Percentiles rank a stretch among this genome's conserved stretches.
phyloP scores from a whole-genome alignment of 768 basidiomycete species.

The Mycena vitilis region DNA sequence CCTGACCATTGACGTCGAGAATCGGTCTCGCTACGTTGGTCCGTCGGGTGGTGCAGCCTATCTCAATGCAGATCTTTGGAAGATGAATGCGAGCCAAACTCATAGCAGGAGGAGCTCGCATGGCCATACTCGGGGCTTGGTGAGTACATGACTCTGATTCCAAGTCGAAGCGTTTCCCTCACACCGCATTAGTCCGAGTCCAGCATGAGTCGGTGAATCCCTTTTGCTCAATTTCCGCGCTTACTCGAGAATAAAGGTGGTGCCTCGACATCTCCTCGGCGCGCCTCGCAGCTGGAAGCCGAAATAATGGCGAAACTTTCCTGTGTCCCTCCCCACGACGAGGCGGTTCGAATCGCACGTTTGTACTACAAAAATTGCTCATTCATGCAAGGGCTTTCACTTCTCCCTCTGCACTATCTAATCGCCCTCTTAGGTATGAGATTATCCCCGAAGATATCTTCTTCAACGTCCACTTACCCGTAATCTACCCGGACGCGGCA shows the following conservation, averaged over 20 bases:
- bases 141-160: not conserved
- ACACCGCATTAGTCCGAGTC: not conserved
- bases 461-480: slow-evolving; percentile 38
- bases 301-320: slow-evolving; percentile 33
- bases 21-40: slow-evolving; percentile 41
- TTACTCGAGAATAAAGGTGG: not conserved
- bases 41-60: slow-evolving; percentile 40
- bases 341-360: slow-evolving; percentile 35
- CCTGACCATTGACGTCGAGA: slow-evolving; percentile 41
- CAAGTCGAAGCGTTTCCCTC: not conserved
- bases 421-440: slow-evolving; percentile 34
- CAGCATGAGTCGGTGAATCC: slow-evolving; percentile 3
- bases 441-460: slow-evolving; percentile 37
- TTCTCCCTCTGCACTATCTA: not conserved
- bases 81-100: slow-evolving; percentile 19
- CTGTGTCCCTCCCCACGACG: slow-evolving; percentile 36
- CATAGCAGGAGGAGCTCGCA: slow-evolving; percentile 17
- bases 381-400: slow-evolving; percentile 34
- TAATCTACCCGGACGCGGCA: slow-evolving; percentile 30
- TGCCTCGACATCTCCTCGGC: slow-evolving; percentile 1
- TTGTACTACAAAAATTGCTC: slow-evolving; percentile 37
- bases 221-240: not conserved
- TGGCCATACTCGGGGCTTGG: slow-evolving; percentile 2
- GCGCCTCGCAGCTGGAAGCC: slow-evolving; percentile 18
- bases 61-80: slow-evolving; percentile 39